These are phyloP conservation scores for Cryomyces antarcticus DNA, from an alignment of 495 filamentous ascomycete species.

Conservation along the genomic window DNA sequence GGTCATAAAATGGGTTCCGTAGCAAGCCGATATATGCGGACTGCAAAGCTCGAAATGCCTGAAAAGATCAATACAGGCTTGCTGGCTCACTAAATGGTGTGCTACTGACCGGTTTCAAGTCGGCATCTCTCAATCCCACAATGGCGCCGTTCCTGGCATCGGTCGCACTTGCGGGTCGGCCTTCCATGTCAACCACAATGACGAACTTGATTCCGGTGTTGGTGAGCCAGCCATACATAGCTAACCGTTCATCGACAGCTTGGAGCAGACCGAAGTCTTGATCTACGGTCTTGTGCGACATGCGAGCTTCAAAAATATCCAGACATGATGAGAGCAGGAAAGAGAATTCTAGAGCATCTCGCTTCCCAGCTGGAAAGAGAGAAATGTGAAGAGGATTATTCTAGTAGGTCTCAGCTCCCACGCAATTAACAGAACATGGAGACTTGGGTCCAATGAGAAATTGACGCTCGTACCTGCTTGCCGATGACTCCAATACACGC, in stretches of 20 bases:
- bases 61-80: no score
- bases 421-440: not conserved
- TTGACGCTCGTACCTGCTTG: constrained; percentile 41
- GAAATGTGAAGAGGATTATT: constrained; percentile 91
- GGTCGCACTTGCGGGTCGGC: constrained; percentile 20
- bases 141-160: constrained; percentile 19
- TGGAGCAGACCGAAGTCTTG: constrained; percentile 83
- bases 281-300: constrained; percentile 41
- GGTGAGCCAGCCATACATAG: constrained; percentile 89
- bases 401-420: constrained; percentile 23
- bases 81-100: not conserved
- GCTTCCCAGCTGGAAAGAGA: constrained; percentile 52
- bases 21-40: constrained; percentile 73
- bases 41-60: constrained; percentile 83
- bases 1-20: constrained; percentile 88
- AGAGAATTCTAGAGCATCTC: constrained; percentile 61
- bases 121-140: constrained; percentile 51
- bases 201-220: constrained; percentile 86
- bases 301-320: constrained; percentile 74
- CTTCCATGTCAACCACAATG: constrained; percentile 70
- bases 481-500: constrained; percentile 87
- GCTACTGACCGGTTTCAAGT: constrained; percentile 50
- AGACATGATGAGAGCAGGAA: constrained; percentile 79
- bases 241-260: constrained; percentile 76
- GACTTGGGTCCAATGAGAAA: constrained; percentile 1